Evolutionary conservation across 2,329 filamentous ascomycete genomes (phyloP).

Genomic region (Mariannaea elegans): DNA sequence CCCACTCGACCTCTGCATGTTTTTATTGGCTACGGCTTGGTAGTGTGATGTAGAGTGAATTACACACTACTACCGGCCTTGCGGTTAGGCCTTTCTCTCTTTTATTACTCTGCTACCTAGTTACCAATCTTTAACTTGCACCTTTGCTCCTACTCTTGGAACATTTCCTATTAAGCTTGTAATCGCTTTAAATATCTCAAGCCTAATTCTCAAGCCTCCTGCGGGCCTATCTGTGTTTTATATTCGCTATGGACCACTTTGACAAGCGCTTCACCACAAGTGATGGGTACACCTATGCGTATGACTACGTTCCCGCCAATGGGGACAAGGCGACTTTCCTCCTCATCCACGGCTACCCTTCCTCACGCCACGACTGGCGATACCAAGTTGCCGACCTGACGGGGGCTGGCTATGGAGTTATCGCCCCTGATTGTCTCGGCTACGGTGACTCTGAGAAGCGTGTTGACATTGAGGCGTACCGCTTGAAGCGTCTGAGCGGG

Average conservation of each 20-base stretch:
- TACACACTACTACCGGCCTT: too few relatives aligned
- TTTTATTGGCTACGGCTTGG: too few relatives aligned
- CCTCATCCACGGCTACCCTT: conserved; percentile 32
- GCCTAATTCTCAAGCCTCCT: not conserved
- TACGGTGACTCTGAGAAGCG: conserved; percentile 32
- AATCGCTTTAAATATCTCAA: not conserved
- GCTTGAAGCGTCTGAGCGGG: conserved; percentile 12
- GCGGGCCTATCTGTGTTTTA: not conserved
- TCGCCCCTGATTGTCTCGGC: conserved; percentile 32
- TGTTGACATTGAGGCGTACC: conserved; percentile 21
- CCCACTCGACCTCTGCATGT: too few relatives aligned
- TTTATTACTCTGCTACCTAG: too few relatives aligned
- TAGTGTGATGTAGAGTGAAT: too few relatives aligned
- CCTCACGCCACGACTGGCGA: conserved; percentile 30
- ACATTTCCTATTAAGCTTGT: too few relatives aligned
- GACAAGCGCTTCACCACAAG: not conserved
- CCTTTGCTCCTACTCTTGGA: too few relatives aligned
- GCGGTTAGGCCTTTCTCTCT: too few relatives aligned
- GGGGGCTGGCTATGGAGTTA: conserved; percentile 24
- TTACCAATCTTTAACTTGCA: too few relatives aligned
- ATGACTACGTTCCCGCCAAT: not conserved
- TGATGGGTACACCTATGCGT: not conserved
- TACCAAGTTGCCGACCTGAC: conserved; percentile 24
- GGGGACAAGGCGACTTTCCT: conserved; percentile 25
- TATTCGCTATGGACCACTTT: not conserved